These are phyloP conservation scores for Cynara cardunculus DNA, from an alignment of 129 eudicot species.

Conservation along the genomic window DNA sequence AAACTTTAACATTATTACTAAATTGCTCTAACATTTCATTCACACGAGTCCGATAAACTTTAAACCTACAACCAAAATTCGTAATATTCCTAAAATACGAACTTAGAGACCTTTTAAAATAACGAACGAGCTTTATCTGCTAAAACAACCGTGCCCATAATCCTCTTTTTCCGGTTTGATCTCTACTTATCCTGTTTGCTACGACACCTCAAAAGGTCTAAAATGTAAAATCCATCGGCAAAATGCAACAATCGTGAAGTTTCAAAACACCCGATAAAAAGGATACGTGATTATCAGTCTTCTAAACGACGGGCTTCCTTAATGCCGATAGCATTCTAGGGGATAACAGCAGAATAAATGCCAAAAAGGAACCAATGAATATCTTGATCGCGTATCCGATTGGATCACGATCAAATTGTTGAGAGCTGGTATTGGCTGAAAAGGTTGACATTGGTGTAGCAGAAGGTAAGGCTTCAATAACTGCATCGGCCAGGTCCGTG, in stretches of 20 bases:
- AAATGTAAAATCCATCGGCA: not conserved
- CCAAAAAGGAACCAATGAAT: conserved; percentile 57
- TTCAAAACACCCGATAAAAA: not conserved
- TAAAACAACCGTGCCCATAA: not conserved
- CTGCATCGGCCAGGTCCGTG: conserved; percentile 66
- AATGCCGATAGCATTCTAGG: conserved; percentile 47
- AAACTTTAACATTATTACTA: not conserved
- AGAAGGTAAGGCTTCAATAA: conserved; percentile 63
- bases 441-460: conserved; percentile 48
- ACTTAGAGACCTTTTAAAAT: not conserved
- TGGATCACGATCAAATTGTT: conserved; percentile 30
- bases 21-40: not conserved
- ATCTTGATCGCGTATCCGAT: conserved; percentile 34
- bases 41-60: not conserved
- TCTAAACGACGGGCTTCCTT: conserved; percentile 29
- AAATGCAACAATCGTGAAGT: not conserved
- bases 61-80: not conserved
- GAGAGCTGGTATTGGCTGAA: conserved; percentile 5
- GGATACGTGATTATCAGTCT: not conserved
- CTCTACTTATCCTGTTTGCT: not conserved
- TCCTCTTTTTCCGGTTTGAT: not conserved
- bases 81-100: not conserved
- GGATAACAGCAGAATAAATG: conserved; percentile 54
- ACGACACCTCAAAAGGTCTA: too few species aligned
- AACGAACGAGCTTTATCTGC: not conserved